phyloP scores from a whole-genome alignment of 164 flowering plant species.

The Umbilicus rupestris region DNA sequence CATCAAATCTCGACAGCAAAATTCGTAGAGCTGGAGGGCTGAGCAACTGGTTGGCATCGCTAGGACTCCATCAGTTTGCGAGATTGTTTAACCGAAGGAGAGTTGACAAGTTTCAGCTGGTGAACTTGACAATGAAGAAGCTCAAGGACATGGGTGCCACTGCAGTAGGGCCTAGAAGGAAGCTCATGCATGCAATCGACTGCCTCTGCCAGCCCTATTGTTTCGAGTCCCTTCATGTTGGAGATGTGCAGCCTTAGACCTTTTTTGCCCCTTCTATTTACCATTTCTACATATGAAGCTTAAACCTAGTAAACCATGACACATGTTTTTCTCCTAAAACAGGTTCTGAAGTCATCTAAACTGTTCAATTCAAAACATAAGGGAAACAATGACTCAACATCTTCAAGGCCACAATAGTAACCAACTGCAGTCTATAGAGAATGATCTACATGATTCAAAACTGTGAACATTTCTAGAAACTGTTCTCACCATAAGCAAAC shows the following conservation, averaged over 20 bases:
- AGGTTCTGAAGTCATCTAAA: too few relatives aligned
- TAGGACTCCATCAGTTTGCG: constrained; percentile 60
- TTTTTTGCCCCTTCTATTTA: neutral
- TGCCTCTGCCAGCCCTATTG: constrained; percentile 56
- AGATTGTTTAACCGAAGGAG: constrained; percentile 39
- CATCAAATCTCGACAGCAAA: constrained; percentile 57
- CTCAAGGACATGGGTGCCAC: constrained; percentile 84
- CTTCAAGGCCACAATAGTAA: too few relatives aligned
- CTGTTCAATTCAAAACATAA: too few relatives aligned
- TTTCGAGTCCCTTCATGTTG: constrained; percentile 18
- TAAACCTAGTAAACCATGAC: too few relatives aligned
- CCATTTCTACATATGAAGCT: too few relatives aligned
- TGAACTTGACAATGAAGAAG: constrained; percentile 67
- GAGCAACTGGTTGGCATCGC: constrained; percentile 64
- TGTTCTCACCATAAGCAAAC: too few relatives aligned
- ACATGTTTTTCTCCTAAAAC: too few relatives aligned
- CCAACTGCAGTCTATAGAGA: too few relatives aligned
- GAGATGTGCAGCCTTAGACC: neutral
- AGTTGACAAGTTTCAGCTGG: constrained; percentile 48
- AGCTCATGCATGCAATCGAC: constrained; percentile 83
- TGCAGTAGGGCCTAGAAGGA: constrained; percentile 92
- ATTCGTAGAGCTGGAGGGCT: constrained; percentile 71
- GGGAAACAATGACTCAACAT: too few relatives aligned
- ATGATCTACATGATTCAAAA: too few relatives aligned
- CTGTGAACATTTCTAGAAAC: too few relatives aligned